These are phyloP conservation scores for Yamadazyma sp. DNA, from an alignment of 1,139 yeast genomes.

Conservation along the genomic window DNA sequence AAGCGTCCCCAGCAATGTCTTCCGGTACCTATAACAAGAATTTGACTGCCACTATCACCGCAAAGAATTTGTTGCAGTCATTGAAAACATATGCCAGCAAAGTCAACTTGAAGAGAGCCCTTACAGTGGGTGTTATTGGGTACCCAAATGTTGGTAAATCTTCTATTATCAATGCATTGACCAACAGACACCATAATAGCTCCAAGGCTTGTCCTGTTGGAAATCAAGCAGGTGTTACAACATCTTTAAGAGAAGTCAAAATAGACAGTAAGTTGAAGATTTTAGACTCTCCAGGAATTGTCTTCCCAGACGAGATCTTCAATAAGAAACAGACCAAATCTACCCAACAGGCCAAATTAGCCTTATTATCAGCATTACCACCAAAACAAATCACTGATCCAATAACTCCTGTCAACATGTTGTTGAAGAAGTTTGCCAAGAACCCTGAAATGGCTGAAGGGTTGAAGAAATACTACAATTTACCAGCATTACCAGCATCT, in stretches of 20 bases:
- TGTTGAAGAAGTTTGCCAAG: slow-evolving; percentile 73
- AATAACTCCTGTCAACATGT: slow-evolving; percentile 71
- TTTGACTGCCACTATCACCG: slow-evolving; percentile 69
- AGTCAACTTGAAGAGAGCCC: slow-evolving; percentile 85
- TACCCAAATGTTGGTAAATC: slow-evolving; percentile 95
- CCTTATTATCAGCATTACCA: slow-evolving; percentile 86
- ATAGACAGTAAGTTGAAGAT: slow-evolving; percentile 85
- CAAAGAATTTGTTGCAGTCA: slow-evolving; percentile 72
- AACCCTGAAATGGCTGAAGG: slow-evolving; percentile 73
- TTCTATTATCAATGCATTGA: slow-evolving; percentile 86
- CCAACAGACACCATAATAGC: slow-evolving; percentile 71
- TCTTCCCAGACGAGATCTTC: slow-evolving; percentile 72
- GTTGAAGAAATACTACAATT: slow-evolving; percentile 66
- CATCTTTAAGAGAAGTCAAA: slow-evolving; percentile 86
- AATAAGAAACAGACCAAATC: slow-evolving; percentile 47
- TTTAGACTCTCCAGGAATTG: slow-evolving; percentile 96
- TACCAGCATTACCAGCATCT: slow-evolving; percentile 77
- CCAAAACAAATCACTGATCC: slow-evolving; percentile 87
- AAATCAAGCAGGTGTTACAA: slow-evolving; percentile 96
- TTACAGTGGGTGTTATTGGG: slow-evolving; percentile 93
- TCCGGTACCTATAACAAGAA: slow-evolving; percentile 75
- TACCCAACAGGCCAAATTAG: slow-evolving; percentile 84
- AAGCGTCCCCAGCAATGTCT: slow-evolving; percentile 55
- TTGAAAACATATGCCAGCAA: slow-evolving; percentile 83
- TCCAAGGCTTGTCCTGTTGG: slow-evolving; percentile 92